Conservation (phyloP, 768 basidiomycete genomes). For the Boletus rubropictus region DNA sequence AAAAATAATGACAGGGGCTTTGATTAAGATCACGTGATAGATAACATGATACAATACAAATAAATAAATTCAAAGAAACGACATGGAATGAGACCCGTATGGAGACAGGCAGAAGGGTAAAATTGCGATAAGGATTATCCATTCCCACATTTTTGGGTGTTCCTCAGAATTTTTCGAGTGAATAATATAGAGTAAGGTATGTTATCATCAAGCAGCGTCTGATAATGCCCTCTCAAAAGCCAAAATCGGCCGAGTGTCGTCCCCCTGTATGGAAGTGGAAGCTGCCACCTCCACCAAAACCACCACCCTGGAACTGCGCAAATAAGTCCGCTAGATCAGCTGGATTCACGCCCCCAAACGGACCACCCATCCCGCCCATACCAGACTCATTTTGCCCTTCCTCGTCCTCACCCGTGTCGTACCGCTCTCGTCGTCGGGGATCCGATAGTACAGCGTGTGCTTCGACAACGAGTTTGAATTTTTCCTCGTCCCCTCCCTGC, state of each 20-base stretch:
- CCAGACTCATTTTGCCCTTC: constrained; percentile 52
- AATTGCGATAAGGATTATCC: too few species aligned
- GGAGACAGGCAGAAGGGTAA: too few species aligned
- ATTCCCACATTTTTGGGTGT: too few species aligned
- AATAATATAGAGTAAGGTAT: constrained; percentile 10
- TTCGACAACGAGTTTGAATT: constrained; percentile 87
- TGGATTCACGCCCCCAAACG: constrained; percentile 35
- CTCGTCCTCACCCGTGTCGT: constrained; percentile 80
- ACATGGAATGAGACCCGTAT: too few species aligned
- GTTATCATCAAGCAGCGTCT: background rate
- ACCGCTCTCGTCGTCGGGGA: constrained; percentile 61
- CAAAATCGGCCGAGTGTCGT: constrained; percentile 13
- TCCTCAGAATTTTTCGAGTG: background rate
- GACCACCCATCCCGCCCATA: constrained; percentile 38
- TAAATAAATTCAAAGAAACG: too few species aligned
- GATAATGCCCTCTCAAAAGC: constrained; percentile 9
- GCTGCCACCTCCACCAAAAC: constrained; percentile 19
- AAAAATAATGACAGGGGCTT: constrained; percentile 18
- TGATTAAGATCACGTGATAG: constrained; percentile 7
- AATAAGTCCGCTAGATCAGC: constrained; percentile 61
- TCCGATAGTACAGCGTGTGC: constrained; percentile 81
- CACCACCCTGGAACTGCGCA: constrained; percentile 52
- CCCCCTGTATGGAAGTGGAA: constrained; percentile 26
- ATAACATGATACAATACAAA: too few species aligned
- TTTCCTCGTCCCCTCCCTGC: constrained; percentile 91